Evolutionary conservation across 179 eudicot genomes (phyloP).

Genomic region (Beta corolliflora): DNA sequence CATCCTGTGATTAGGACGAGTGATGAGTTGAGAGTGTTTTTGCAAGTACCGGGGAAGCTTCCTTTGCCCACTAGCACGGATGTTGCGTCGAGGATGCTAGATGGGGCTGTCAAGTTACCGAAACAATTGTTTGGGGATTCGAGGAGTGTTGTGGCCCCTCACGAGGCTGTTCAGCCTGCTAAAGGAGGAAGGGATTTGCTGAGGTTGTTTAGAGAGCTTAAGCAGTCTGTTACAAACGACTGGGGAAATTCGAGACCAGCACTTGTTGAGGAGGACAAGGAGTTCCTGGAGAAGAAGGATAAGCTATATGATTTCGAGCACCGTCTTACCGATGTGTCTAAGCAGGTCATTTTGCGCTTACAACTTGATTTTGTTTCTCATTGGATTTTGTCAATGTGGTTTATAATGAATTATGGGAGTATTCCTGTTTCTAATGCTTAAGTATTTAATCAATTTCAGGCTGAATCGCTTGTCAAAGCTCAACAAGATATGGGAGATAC

Average conservation of each 20-base stretch:
- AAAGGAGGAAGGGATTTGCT: constrained; percentile 88
- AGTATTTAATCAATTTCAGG: constrained; percentile 46
- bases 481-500: constrained; percentile 91
- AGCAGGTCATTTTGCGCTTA: constrained; percentile 58
- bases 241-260: constrained; percentile 73
- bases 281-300: constrained; percentile 80
- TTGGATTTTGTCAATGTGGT: background rate
- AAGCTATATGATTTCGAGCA: constrained; percentile 65
- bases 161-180: constrained; percentile 83
- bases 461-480: constrained; percentile 87
- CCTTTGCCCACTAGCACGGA: constrained; percentile 72
- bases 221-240: constrained; percentile 74
- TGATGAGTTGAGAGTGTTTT: constrained; percentile 87
- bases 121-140: constrained; percentile 77
- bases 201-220: constrained; percentile 82
- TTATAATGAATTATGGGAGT: constrained; percentile 7
- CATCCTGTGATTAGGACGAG: constrained; percentile 80
- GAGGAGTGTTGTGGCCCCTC: constrained; percentile 47
- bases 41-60: constrained; percentile 80
- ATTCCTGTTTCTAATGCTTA: constrained; percentile 1
- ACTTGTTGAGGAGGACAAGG: constrained; percentile 81
- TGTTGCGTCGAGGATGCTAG: constrained; percentile 80
- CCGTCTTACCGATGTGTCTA: constrained; percentile 66
- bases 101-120: constrained; percentile 82
- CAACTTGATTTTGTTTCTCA: background rate